A percentile compares a stretch with the other conserved stretches of the same genome.
Evolutionary conservation across 176 grass and related monocot species (phyloP).

Genomic region (Poa annua): DNA sequence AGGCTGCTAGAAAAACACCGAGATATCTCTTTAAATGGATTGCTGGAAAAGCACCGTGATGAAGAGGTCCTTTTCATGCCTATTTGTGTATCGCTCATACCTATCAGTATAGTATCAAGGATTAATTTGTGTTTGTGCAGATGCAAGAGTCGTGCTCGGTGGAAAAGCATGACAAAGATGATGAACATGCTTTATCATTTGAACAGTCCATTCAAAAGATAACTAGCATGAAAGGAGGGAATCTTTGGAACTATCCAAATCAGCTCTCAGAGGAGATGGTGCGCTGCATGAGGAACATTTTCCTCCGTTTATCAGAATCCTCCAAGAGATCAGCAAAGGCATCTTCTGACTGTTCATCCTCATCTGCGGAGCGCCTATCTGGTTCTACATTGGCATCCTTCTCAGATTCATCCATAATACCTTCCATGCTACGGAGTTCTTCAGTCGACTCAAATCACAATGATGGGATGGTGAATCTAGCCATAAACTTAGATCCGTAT

Average conservation of each 20-base stretch:
- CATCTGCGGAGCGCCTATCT: constrained; percentile 72
- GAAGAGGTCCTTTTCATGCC: constrained; percentile 65
- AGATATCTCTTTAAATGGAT: constrained; percentile 59
- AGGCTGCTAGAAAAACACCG: constrained; percentile 59
- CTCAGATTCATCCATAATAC: constrained; percentile 71
- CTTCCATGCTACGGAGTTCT: constrained; percentile 62
- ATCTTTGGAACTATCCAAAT: constrained; percentile 80
- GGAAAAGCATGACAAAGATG: constrained; percentile 45
- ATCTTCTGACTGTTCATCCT: constrained; percentile 74
- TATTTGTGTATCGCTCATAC: constrained; percentile 7
- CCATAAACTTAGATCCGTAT: constrained; percentile 73
- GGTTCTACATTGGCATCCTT: constrained; percentile 65
- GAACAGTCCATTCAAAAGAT: constrained; percentile 60
- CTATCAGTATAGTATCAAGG: constrained; percentile 8
- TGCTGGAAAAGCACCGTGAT: constrained; percentile 63
- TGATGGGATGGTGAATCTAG: constrained; percentile 46
- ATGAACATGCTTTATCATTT: constrained; percentile 57
- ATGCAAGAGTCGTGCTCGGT: constrained; percentile 43
- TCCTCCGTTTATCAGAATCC: constrained; percentile 88
- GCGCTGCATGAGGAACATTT: constrained; percentile 99
- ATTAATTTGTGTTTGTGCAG: constrained; percentile 47
- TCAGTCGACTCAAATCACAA: constrained; percentile 60
- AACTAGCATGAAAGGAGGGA: constrained; percentile 57
- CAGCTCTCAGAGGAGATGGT: constrained; percentile 98
- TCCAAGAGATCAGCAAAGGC: constrained; percentile 57